Percentiles rank a stretch among this genome's conserved stretches.
These are phyloP conservation scores for Solanum hybrid DNA, from an alignment of 305 asterid species.

Conservation along the genomic window DNA sequence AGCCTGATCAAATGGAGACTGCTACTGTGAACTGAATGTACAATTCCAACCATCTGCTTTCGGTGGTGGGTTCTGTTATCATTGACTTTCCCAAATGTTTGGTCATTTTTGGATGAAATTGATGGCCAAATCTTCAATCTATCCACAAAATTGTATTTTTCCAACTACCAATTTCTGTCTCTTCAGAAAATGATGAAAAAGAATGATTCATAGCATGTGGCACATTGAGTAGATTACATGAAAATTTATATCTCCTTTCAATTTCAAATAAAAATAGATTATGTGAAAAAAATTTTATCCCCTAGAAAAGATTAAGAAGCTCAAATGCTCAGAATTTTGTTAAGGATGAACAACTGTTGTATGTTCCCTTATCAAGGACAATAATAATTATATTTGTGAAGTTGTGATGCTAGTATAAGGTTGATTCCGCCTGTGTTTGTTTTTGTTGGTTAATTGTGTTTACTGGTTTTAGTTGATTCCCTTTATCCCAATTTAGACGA, in stretches of 20 bases:
- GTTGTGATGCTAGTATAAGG: neutral
- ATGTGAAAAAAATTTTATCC: neutral
- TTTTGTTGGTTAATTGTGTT: neutral
- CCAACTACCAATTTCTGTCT: neutral
- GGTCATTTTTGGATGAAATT: slow-evolving; percentile 19
- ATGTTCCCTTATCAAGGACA: neutral
- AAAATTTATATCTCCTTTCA: neutral
- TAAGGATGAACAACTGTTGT: neutral
- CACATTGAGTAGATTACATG: neutral
- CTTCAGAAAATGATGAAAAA: neutral
- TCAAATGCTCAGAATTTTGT: neutral
- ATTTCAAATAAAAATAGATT: neutral
- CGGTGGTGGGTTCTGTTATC: slow-evolving; percentile 44
- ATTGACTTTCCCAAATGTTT: slow-evolving; percentile 16
- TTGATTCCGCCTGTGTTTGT: neutral
- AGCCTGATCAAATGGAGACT: slow-evolving; percentile 52
- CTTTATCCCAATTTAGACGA: neutral
- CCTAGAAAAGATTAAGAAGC: neutral
- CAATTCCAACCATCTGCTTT: slow-evolving; percentile 36
- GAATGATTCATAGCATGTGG: neutral
- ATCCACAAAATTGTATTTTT: neutral
- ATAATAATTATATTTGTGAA: neutral
- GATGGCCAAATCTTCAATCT: neutral
- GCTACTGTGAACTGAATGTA: slow-evolving; percentile 44
- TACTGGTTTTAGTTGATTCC: neutral